A percentile compares a stretch with the other conserved stretches of the same genome.
These are phyloP conservation scores for Meyerozyma elateridarum DNA, from an alignment of 1,139 yeast genomes.

Conservation along the genomic window DNA sequence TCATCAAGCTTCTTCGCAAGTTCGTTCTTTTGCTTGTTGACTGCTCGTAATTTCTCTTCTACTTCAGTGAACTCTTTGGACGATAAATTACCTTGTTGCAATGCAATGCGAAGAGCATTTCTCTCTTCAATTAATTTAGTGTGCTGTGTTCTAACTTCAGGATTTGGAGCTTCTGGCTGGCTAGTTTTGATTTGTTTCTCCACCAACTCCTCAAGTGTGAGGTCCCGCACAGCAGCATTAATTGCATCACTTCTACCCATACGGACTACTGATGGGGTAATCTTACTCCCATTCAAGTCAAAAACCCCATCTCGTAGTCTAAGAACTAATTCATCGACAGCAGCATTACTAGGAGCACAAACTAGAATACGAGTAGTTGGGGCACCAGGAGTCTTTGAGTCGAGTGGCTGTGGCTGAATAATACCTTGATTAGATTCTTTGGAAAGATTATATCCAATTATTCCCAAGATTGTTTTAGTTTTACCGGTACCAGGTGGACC, in stretches of 20 bases:
- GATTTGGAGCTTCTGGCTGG: constrained; percentile 27
- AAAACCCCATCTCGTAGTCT: constrained; percentile 74
- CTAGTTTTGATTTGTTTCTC: constrained; percentile 53
- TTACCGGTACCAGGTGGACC: constrained; percentile 99
- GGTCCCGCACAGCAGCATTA: constrained; percentile 73
- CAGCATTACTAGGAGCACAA: constrained; percentile 99
- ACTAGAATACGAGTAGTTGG: constrained; percentile 53
- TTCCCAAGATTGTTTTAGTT: constrained; percentile 91
- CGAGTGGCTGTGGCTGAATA: constrained; percentile 22
- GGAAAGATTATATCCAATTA: constrained; percentile 70
- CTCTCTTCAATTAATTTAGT: constrained; percentile 48
- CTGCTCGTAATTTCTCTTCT: constrained; percentile 48
- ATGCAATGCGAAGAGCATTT: constrained; percentile 39
- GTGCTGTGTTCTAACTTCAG: constrained; percentile 48
- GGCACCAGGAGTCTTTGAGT: constrained; percentile 2
- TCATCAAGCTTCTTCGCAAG: constrained; percentile 73
- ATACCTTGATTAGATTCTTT: constrained; percentile 21
- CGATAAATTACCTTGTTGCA: constrained; percentile 27
- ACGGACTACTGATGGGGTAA: constrained; percentile 75
- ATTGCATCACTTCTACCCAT: constrained; percentile 89
- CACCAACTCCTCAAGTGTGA: constrained; percentile 83
- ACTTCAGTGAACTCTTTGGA: constrained; percentile 39
- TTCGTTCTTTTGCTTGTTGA: constrained; percentile 58
- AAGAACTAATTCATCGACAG: constrained; percentile 92
- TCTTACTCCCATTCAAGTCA: constrained; percentile 50